Percentiles rank a stretch among this genome's conserved stretches.
Evolutionary conservation across 2,329 filamentous ascomycete species (phyloP).

Genomic region (Arthrinium puccinioides): DNA sequence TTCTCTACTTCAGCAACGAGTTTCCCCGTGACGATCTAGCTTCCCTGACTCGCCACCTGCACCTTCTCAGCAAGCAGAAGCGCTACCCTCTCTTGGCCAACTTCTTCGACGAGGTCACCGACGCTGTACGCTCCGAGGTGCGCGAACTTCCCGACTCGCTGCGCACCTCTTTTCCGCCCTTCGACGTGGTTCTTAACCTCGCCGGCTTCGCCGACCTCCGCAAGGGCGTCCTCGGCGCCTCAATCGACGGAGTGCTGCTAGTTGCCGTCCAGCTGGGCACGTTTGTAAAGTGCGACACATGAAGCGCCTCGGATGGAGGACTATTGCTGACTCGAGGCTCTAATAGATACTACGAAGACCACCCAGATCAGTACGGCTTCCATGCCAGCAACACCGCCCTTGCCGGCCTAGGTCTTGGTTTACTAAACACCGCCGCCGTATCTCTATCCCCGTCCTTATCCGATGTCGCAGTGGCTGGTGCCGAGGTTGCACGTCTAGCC

Average conservation of each 20-base stretch:
- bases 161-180: slow-evolving; percentile 23
- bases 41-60: slow-evolving; percentile 30
- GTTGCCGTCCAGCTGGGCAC: slow-evolving; percentile 29
- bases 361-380: slow-evolving; percentile 15
- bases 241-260: slow-evolving; percentile 37
- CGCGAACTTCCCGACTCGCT: slow-evolving; percentile 18
- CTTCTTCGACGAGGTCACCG: slow-evolving; percentile 33
- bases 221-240: slow-evolving; percentile 31
- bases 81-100: slow-evolving; percentile 25
- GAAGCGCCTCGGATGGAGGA: no score
- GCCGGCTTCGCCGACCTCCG: slow-evolving; percentile 27
- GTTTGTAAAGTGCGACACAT: slow-evolving; percentile 32
- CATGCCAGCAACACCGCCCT: slow-evolving; percentile 20
- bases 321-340: no score
- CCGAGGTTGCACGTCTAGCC: slow-evolving; percentile 31
- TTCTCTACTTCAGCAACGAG: slow-evolving; percentile 40
- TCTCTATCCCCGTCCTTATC: slow-evolving; percentile 29
- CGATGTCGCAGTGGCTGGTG: slow-evolving; percentile 32
- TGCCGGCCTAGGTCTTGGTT: slow-evolving; percentile 35
- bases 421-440: slow-evolving; percentile 33
- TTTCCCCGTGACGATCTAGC: slow-evolving; percentile 36
- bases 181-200: slow-evolving; percentile 28
- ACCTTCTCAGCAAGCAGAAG: slow-evolving; percentile 30
- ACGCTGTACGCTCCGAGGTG: slow-evolving; percentile 32
- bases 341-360: slow-evolving; percentile 21